Evolutionary conservation across 768 basidiomycete genomes (phyloP), one percentile per base, ranked within the genome.

Genomic region (Podaxis sp.): DNA sequence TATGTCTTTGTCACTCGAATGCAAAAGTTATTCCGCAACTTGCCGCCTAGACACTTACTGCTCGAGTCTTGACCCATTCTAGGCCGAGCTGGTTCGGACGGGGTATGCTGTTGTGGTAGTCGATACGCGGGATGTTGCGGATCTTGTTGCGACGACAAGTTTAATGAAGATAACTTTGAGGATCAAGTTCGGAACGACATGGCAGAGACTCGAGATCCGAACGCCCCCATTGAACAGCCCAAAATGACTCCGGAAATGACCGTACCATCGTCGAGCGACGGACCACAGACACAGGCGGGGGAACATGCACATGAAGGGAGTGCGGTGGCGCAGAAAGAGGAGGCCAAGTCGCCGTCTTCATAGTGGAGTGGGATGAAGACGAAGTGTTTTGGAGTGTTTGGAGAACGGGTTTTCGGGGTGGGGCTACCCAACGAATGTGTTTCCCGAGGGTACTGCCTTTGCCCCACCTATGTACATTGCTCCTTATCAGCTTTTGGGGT

Each of bases 161-260:
- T 82, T 67, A 73, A 82, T 65, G 78, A 79, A 41, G 82, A 84
- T 63, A 70, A 67, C 1, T 79, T 82, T 66, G 80, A 80, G 19
- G 72, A 68, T 47, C 69, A 76, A 43, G 72, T 76, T 9, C 65
- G 72, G 51, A 73, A 73, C 63, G 77, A 82, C 62, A 63, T 76
- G 73, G 74, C 72, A 41, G 75, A 71, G 61, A 78, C 78, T 0
- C 69, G 71, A 55, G 76, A 75, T 49, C 66, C 71, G 12, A 72
- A 72, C 50, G 70, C 69, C 5, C 40, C 36, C 25, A 36, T 55
- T 41, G 55, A 67, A n/a, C 73, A 78, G 55, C 68, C 71, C 3
- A 55, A 51, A 33, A 63, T 71, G 11, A 64, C 60, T 8, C 66
- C 66, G 55, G 69, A 67, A 9, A 76, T 76, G 73, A 64, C 66